Percentiles rank a stretch among this genome's conserved stretches.
These are phyloP conservation scores for Chondrostereum purpureum DNA, from an alignment of 1,284 basidiomycete genomes.

Conservation along the genomic window DNA sequence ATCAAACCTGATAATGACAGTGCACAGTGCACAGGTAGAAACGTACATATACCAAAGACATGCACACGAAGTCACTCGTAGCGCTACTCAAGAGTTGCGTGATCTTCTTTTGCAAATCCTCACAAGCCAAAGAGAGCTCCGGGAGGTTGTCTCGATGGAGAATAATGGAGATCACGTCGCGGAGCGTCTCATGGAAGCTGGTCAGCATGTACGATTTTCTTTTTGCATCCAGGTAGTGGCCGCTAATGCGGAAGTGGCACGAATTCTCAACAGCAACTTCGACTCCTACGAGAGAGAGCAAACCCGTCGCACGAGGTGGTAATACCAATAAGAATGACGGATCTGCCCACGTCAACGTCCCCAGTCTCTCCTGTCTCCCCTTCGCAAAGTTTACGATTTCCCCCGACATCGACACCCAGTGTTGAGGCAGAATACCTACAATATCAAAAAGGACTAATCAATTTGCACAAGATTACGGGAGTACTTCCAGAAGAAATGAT, in stretches of 20 bases:
- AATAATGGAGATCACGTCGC: conserved; percentile 33
- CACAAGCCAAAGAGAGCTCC: conserved; percentile 29
- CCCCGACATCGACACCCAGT: conserved; percentile 19
- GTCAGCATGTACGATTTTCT: conserved; percentile 39
- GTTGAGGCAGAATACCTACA: conserved; percentile 31
- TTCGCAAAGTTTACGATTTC: neutral
- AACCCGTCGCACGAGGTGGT: neutral
- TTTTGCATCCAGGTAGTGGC: no score
- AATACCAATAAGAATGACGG: neutral
- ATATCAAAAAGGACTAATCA: conserved; percentile 33
- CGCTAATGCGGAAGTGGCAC: neutral
- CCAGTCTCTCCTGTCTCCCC: neutral
- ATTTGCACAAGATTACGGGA: conserved; percentile 41
- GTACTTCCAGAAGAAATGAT: conserved; percentile 43
- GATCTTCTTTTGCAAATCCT: conserved; percentile 32
- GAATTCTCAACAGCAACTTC: neutral
- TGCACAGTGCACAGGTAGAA: conserved; percentile 19
- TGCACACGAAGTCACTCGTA: conserved; percentile 25
- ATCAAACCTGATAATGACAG: neutral
- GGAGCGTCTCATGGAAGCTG: conserved; percentile 40
- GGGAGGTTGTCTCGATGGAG: conserved; percentile 30
- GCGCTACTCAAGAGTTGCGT: conserved; percentile 25
- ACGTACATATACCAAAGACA: conserved; percentile 28
- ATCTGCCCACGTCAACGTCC: conserved; percentile 2
- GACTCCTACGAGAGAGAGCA: neutral